These are phyloP conservation scores for Phyllosticta capitalensis DNA, from an alignment of 2,329 filamentous ascomycete species.

Conservation along the genomic window DNA sequence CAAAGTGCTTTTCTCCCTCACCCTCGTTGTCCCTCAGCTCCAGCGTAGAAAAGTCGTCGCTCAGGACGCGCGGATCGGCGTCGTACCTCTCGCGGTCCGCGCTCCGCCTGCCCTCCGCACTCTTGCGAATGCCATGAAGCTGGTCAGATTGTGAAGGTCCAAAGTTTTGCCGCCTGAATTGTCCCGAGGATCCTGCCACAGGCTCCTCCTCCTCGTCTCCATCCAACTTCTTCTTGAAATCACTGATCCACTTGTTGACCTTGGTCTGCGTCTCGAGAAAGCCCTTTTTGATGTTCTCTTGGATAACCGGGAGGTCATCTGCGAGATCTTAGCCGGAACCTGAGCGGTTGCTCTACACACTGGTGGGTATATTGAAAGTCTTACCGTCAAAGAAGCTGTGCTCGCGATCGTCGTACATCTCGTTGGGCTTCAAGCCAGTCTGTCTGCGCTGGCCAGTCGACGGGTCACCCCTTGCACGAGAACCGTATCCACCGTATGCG, in stretches of 20 bases:
- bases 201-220: slow-evolving; percentile 66
- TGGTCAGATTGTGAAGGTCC: slow-evolving; percentile 30
- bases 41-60: slow-evolving; percentile 72
- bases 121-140: slow-evolving; percentile 29
- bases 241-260: slow-evolving; percentile 87
- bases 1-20: slow-evolving; percentile 16
- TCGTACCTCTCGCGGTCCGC: slow-evolving; percentile 89
- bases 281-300: slow-evolving; percentile 85
- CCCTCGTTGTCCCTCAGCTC: slow-evolving; percentile 54
- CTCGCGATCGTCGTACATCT: slow-evolving; percentile 50
- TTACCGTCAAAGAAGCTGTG: slow-evolving; percentile 80
- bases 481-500: background rate
- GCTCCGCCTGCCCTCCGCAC: slow-evolving; percentile 48
- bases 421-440: slow-evolving; percentile 47
- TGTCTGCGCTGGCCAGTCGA: slow-evolving; percentile 39
- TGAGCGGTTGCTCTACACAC: background rate
- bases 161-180: slow-evolving; percentile 29
- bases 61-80: slow-evolving; percentile 80
- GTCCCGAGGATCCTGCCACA: slow-evolving; percentile 35
- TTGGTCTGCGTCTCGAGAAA: slow-evolving; percentile 90
- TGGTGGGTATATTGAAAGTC: background rate
- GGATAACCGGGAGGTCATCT: slow-evolving; percentile 90
- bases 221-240: slow-evolving; percentile 85
- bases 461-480: slow-evolving; percentile 23
- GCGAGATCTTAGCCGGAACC: slow-evolving; percentile 8